A percentile compares a stretch with the other conserved stretches of the same genome.
Conservation (phyloP, 2,329 filamentous ascomycete genomes). For the Cladophialophora bantiana region DNA sequence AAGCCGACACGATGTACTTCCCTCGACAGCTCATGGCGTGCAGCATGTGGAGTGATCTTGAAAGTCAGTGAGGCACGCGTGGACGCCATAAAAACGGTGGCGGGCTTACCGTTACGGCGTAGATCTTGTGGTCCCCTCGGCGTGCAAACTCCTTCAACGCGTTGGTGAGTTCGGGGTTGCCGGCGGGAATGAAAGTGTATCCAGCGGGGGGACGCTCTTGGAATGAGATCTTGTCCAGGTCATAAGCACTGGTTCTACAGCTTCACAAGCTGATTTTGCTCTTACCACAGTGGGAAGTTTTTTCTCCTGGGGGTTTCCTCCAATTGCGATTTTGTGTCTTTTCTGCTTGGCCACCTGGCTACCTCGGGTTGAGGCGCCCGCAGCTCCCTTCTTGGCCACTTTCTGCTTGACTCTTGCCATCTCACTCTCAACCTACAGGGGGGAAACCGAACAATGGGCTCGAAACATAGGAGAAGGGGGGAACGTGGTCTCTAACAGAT, state of each 20-base stretch:
- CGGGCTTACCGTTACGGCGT: slow-evolving; percentile 65
- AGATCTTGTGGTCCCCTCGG: slow-evolving; percentile 60
- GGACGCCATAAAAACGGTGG: slow-evolving; percentile 3
- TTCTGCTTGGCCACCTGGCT: slow-evolving; percentile 43
- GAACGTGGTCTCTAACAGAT: neutral
- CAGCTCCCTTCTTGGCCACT: slow-evolving; percentile 20
- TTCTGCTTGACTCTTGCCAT: slow-evolving; percentile 34
- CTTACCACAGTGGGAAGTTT: slow-evolving; percentile 62
- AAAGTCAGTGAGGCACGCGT: slow-evolving; percentile 22
- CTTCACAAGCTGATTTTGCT: slow-evolving; percentile 27
- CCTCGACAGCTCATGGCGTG: slow-evolving; percentile 62
- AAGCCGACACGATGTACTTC: slow-evolving; percentile 69
- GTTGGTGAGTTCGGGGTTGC: slow-evolving; percentile 65
- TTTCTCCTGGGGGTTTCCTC: slow-evolving; percentile 66
- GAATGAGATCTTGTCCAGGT: slow-evolving; percentile 59
- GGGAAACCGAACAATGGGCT: slow-evolving; percentile 5
- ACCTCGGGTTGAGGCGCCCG: slow-evolving; percentile 27
- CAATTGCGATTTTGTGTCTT: slow-evolving; percentile 65
- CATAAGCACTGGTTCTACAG: slow-evolving; percentile 27
- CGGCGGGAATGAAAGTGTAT: slow-evolving; percentile 68
- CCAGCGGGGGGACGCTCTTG: slow-evolving; percentile 62
- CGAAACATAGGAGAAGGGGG: neutral
- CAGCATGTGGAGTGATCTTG: slow-evolving; percentile 58
- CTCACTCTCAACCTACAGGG: slow-evolving; percentile 28
- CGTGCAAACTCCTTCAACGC: slow-evolving; percentile 67